Evolutionary conservation across 768 basidiomycete genomes (phyloP).

Genomic region (Pisolithus marmoratus): DNA sequence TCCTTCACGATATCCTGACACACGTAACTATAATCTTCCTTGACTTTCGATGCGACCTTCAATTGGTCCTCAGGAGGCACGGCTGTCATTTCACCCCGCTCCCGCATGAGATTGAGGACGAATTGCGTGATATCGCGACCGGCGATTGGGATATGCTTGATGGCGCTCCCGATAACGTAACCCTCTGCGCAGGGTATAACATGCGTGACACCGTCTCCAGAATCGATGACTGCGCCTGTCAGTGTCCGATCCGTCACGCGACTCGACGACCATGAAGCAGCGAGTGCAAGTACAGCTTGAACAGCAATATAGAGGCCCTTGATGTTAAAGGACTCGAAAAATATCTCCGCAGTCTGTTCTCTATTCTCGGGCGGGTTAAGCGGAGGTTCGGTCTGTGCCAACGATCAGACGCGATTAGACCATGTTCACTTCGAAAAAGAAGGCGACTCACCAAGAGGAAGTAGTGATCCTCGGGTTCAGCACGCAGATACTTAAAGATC

Average conservation of each 20-base stretch:
- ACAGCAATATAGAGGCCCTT: slow-evolving; percentile 98
- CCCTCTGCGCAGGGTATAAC: slow-evolving; percentile 96
- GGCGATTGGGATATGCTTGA: slow-evolving; percentile 98
- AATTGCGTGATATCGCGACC: slow-evolving; percentile 97
- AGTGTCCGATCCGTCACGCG: slow-evolving; percentile 85
- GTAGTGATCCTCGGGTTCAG: slow-evolving; percentile 98
- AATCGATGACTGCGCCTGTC: slow-evolving; percentile 97
- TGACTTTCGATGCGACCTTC: slow-evolving; percentile 86
- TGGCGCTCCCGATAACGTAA: slow-evolving; percentile 97
- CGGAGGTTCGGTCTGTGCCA: slow-evolving; percentile 89
- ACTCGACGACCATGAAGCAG: slow-evolving; percentile 94
- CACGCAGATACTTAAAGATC: slow-evolving; percentile 98
- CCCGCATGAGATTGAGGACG: slow-evolving; percentile 91
- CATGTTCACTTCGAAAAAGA: background rate
- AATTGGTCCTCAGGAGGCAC: slow-evolving; percentile 96
- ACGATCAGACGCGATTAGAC: background rate
- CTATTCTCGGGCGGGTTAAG: slow-evolving; percentile 98
- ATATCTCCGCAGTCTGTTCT: slow-evolving; percentile 98
- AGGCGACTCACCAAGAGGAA: slow-evolving; percentile 80
- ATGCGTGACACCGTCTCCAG: slow-evolving; percentile 98
- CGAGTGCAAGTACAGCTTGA: slow-evolving; percentile 96
- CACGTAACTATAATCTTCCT: slow-evolving; percentile 97
- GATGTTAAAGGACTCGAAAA: slow-evolving; percentile 99
- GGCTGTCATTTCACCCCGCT: slow-evolving; percentile 85
- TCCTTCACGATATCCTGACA: slow-evolving; percentile 99